Percentiles rank a stretch among this genome's conserved stretches.
Conservation (phyloP, 371 early-diverging fungal genomes). For the Choanephora cucurbitarum region DNA sequence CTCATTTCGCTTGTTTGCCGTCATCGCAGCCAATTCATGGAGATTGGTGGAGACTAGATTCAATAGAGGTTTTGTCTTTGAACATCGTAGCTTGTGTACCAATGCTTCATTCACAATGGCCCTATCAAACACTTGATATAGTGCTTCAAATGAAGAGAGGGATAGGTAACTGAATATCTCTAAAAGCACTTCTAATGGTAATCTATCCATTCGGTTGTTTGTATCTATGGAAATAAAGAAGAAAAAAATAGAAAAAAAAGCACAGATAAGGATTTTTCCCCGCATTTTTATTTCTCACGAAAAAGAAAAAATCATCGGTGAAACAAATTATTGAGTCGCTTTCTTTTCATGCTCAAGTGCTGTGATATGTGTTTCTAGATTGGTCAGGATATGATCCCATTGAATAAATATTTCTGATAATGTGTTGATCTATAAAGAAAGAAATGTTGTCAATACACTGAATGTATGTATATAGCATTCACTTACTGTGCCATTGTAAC, state of each 20-base stretch:
- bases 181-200: constrained; percentile 40
- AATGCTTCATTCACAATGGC: constrained; percentile 37
- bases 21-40: constrained; percentile 37
- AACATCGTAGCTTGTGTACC: constrained; percentile 26
- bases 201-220: constrained; percentile 19
- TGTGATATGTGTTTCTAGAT: constrained; percentile 55
- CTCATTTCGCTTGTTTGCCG: constrained; percentile 29
- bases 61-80: constrained; percentile 20
- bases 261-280: constrained; percentile 9
- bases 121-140: constrained; percentile 36
- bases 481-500: constrained; percentile 56
- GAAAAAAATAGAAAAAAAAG: constrained; percentile 22
- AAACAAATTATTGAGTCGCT: neutral
- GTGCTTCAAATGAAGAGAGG: constrained; percentile 17
- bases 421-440: constrained; percentile 57
- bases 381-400: constrained; percentile 61
- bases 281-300: neutral
- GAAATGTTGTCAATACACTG: neutral
- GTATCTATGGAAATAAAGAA: constrained; percentile 1
- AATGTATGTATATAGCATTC: no score
- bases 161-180: constrained; percentile 39
- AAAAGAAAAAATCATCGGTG: neutral
- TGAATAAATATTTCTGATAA: constrained; percentile 65
- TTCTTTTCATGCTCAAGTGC: constrained; percentile 46
- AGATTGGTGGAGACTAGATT: constrained; percentile 48